Conservation (phyloP, 2,329 filamentous ascomycete species). For the Trichoderma hamatum region DNA sequence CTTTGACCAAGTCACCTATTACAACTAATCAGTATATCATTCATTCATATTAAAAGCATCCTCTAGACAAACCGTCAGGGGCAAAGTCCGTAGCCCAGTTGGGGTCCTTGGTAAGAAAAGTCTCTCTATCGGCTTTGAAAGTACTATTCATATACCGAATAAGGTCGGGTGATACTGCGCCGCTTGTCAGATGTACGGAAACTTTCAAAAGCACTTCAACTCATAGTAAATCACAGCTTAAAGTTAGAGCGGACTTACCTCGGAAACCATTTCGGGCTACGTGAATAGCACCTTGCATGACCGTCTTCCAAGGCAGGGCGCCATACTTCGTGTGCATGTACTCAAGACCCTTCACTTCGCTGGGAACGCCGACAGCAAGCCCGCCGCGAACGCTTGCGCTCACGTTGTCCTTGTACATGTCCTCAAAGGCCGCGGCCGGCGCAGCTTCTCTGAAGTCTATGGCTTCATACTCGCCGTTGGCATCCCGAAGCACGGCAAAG, state of each 20-base stretch:
- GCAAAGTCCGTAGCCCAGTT: constrained; percentile 89
- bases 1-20: constrained; percentile 62
- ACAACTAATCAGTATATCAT: constrained; percentile 7
- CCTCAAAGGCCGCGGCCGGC: constrained; percentile 75
- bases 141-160: constrained; percentile 70
- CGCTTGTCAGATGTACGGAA: neutral
- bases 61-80: constrained; percentile 60
- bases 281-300: constrained; percentile 74
- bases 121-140: constrained; percentile 33
- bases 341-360: constrained; percentile 77
- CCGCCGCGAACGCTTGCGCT: constrained; percentile 71
- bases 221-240: neutral
- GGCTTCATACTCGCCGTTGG: constrained; percentile 77
- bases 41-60: neutral
- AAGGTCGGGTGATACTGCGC: constrained; percentile 68
- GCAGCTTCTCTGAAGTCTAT: constrained; percentile 91
- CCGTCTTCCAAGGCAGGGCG: constrained; percentile 67
- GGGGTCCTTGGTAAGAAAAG: constrained; percentile 75
- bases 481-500: constrained; percentile 78
- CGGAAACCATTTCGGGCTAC: constrained; percentile 74
- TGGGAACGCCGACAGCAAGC: constrained; percentile 70
- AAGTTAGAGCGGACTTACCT: constrained; percentile 34
- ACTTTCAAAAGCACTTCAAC: neutral
- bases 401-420: constrained; percentile 81
- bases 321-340: constrained; percentile 76